A percentile compares a stretch with the other conserved stretches of the same genome.
These are phyloP conservation scores for Colletotrichum abscissum DNA, from an alignment of 2,329 filamentous ascomycete genomes.

Conservation along the genomic window DNA sequence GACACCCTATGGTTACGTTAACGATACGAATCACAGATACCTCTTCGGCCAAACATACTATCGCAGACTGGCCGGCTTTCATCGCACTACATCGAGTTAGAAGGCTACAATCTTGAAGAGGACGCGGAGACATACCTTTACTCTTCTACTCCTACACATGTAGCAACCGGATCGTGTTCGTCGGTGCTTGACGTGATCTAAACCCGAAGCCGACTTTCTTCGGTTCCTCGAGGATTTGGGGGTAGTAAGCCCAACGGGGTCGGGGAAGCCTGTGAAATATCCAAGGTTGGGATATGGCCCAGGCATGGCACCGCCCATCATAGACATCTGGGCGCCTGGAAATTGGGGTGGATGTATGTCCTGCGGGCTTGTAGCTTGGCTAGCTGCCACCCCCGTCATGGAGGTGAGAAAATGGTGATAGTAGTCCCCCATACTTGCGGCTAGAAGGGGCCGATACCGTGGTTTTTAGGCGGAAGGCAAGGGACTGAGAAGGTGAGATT, in stretches of 20 bases:
- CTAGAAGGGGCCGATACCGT: not conserved
- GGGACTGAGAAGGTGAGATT: not conserved
- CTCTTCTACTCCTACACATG: slow-evolving; percentile 88
- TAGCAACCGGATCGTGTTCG: slow-evolving; percentile 94
- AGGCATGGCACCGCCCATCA: slow-evolving; percentile 48
- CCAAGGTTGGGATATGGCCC: slow-evolving; percentile 59
- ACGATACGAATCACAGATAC: slow-evolving; percentile 36
- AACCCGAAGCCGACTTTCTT: slow-evolving; percentile 61
- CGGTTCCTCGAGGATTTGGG: slow-evolving; percentile 61
- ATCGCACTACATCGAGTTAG: slow-evolving; percentile 76
- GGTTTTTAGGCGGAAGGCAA: slow-evolving; percentile 3
- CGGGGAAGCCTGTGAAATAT: slow-evolving; percentile 62
- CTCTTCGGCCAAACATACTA: slow-evolving; percentile 57
- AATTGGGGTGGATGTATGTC: slow-evolving; percentile 52
- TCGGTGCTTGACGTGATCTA: slow-evolving; percentile 89
- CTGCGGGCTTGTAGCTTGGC: slow-evolving; percentile 51
- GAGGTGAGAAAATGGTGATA: slow-evolving; percentile 67
- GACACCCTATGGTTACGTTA: slow-evolving; percentile 72
- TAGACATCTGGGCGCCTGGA: slow-evolving; percentile 44
- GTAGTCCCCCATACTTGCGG: slow-evolving; percentile 62
- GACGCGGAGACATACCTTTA: slow-evolving; percentile 69
- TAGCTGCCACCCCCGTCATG: slow-evolving; percentile 57
- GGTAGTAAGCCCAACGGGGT: slow-evolving; percentile 59
- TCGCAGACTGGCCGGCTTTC: slow-evolving; percentile 90
- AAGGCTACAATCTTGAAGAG: not conserved